Base-by-base conservation (phyloP, 164 flowering plant species). In the Taxillus chinensis region DNA sequence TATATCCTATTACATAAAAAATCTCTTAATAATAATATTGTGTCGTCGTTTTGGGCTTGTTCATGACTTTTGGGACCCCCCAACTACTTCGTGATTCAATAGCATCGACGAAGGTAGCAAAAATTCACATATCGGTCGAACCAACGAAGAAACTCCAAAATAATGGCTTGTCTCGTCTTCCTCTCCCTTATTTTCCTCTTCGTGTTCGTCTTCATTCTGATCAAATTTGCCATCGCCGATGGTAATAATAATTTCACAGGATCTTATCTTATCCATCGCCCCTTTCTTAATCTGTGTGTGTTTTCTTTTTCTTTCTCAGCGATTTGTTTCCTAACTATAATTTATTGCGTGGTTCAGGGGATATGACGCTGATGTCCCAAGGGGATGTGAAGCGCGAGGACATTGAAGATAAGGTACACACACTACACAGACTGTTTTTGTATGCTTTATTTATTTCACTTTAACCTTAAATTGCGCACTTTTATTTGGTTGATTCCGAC, bases 331-430 rank as follows among this genome's bases (percentile, higher is more conserved):
- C 8, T 43, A 39, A 17, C 49, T 41, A 2, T n/a, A 11, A 8
- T 57, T 27, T 27, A 27, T 62, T 49, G 50, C 1, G 4, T 13
- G 46, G 57, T 53, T 27, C 66, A 91, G 97, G 93, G 38, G 97
- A 91, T 76, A 81, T 88, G 63, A 88, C 91, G 0, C 68, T 91
- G 67, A 45, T 78, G 59, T 82, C 83, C 10, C 85, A 80, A 65
- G 73, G 68, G 56, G 77, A 70, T 48, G 85, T 74, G 2, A 91
- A 86, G 69, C 82, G 84, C 39, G 83, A 86, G 66, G 85, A 79
- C 75, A 79, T 88, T 46, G 87, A 91, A 71, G 93, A 88, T 69
- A 91, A 86, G 88, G 95, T 81, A 12, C 66, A 45, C 40, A 41
- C 4, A 17, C 27, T 81, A 12, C 66, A 45, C 40, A 41, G 7